Percentiles rank a stretch among this genome's conserved stretches.
phyloP scores from a whole-genome alignment of 2,329 filamentous ascomycete genomes.

The Trichoderma arundinaceum region DNA sequence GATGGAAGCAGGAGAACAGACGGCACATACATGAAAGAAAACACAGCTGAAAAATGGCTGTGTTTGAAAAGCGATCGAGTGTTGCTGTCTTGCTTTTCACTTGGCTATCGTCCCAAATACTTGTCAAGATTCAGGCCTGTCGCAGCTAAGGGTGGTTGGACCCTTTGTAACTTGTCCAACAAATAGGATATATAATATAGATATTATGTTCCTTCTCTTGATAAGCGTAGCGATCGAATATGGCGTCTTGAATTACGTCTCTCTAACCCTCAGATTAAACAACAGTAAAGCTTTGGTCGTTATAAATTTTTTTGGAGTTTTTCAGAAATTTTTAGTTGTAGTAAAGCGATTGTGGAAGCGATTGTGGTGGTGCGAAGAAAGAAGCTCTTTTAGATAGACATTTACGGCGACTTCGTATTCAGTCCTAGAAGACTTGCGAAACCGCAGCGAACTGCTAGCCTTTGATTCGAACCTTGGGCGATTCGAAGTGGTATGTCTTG shows the following conservation, averaged over 20 bases:
- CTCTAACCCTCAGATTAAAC: conserved; percentile 14
- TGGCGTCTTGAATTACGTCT: conserved; percentile 32
- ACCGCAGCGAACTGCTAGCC: conserved; percentile 11
- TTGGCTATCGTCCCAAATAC: conserved; percentile 3
- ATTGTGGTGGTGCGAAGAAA: conserved; percentile 40
- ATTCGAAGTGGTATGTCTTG: conserved; percentile 11
- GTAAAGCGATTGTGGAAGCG: conserved; percentile 45
- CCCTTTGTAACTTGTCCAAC: conserved; percentile 3
- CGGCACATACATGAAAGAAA: conserved; percentile 40
- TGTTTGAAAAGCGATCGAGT: conserved; percentile 45
- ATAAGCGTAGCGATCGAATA: conserved; percentile 47
- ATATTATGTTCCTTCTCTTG: conserved; percentile 33
- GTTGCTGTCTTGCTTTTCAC: conserved; percentile 36
- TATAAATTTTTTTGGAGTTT: conserved; percentile 32
- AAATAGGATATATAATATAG: background rate
- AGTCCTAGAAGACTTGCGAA: conserved; percentile 1
- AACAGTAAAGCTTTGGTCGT: conserved; percentile 31
- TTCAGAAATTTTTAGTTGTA: conserved; percentile 11
- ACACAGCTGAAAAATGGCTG: conserved; percentile 41
- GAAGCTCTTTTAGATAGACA: conserved; percentile 34
- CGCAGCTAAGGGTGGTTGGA: background rate
- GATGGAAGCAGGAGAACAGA: background rate
- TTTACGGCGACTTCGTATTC: conserved; percentile 27
- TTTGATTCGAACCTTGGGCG: conserved; percentile 18
- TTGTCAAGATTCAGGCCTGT: background rate